Conservation (phyloP, 139 green algal species). For the Desmodesmus armatus region DNA sequence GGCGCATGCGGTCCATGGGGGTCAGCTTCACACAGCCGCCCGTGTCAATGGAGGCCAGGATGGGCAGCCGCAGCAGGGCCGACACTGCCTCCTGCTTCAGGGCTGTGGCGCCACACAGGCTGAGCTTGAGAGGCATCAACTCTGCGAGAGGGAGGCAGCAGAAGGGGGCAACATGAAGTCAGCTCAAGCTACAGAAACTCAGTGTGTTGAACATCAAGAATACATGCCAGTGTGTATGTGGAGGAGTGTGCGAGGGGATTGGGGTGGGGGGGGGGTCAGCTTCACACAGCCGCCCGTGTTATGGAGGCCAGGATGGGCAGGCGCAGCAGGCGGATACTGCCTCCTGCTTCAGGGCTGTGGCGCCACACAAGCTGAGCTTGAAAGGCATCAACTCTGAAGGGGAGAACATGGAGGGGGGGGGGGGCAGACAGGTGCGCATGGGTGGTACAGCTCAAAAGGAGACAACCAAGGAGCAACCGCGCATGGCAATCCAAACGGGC, state of each 20-base stretch:
- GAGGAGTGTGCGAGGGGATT: too few species aligned
- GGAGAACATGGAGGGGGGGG: background rate
- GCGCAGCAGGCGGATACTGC: slow-evolving; percentile 76
- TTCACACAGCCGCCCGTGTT: slow-evolving; percentile 74
- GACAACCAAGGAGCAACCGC: too few species aligned
- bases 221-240: too few species aligned
- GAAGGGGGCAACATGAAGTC: background rate
- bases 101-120: slow-evolving; percentile 72
- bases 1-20: slow-evolving; percentile 83
- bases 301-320: slow-evolving; percentile 79
- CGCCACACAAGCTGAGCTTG: slow-evolving; percentile 79
- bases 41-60: slow-evolving; percentile 78
- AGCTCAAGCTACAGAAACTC: too few species aligned
- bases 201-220: too few species aligned
- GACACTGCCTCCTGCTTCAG: slow-evolving; percentile 78
- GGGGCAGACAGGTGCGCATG: too few species aligned
- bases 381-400: slow-evolving; percentile 60
- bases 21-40: slow-evolving; percentile 72
- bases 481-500: too few species aligned
- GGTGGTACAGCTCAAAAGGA: too few species aligned
- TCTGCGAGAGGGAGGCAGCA: slow-evolving; percentile 34
- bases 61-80: slow-evolving; percentile 78
- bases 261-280: too few species aligned
- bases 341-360: slow-evolving; percentile 75
- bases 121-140: slow-evolving; percentile 72